A percentile compares a stretch with the other conserved stretches of the same genome.
Conservation (phyloP, 2,329 filamentous ascomycete genomes). For the Xenosphaeropsis pyriputrescens region DNA sequence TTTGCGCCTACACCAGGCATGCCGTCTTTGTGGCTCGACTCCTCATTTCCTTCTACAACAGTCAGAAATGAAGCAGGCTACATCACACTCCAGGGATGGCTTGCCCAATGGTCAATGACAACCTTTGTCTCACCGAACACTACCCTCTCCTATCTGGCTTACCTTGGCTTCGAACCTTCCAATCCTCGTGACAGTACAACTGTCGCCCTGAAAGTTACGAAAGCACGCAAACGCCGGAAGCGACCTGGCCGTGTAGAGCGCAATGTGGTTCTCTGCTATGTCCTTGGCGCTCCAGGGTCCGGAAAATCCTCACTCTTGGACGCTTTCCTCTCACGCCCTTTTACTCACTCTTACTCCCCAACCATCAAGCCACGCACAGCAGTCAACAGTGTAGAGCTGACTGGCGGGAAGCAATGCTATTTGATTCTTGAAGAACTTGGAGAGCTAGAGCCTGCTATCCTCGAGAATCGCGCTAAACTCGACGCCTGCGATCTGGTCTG, state of each 20-base stretch:
- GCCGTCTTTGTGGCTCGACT: conserved; percentile 75
- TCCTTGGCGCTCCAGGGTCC: conserved; percentile 71
- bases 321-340: conserved; percentile 79
- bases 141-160: conserved; percentile 88
- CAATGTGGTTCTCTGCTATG: conserved; percentile 88
- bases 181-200: conserved; percentile 66
- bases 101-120: conserved; percentile 99
- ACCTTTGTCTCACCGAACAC: conserved; percentile 93
- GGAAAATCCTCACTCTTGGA: conserved; percentile 88
- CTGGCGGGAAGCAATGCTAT: conserved; percentile 93
- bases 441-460: conserved; percentile 83
- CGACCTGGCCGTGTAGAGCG: conserved; percentile 77
- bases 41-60: conserved; percentile 81
- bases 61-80: conserved; percentile 91
- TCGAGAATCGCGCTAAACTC: conserved; percentile 82
- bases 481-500: conserved; percentile 89
- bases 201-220: conserved; percentile 81
- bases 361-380: conserved; percentile 90
- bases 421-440: conserved; percentile 91
- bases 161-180: conserved; percentile 80
- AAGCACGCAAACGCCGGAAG: conserved; percentile 72
- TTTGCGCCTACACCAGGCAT: conserved; percentile 90
- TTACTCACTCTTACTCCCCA: conserved; percentile 70
- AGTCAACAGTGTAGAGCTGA: conserved; percentile 92
- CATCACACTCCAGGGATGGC: conserved; percentile 92